Base-by-base conservation (phyloP, 306 rosid species). In the Prunus mira region DNA sequence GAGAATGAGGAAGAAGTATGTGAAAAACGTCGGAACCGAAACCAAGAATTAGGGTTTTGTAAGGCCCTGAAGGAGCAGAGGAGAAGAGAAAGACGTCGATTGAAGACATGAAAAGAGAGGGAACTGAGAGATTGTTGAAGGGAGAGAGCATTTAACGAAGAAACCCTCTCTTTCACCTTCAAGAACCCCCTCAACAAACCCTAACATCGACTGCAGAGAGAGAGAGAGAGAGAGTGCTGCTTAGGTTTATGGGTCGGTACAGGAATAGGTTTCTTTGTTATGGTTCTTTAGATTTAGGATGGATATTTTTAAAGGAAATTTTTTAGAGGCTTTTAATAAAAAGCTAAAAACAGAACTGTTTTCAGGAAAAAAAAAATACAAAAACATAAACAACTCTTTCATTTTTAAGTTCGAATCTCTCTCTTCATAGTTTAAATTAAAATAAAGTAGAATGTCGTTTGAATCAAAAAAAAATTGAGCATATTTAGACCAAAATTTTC, bases 21-120 rank as follows among this genome's bases (percentile, higher is more conserved):
- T 52, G 78, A 13, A 70, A 85, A 32, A 82, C 71, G 61, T 30
- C 67, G 27, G 77, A 81, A 86, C 81, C 84, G 80, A 66, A 78
- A 82, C 79, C 88, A 79, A 80, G 79, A 88, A 74, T 78, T 87
- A 88, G 92, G 91, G 91, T 81, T 83, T 87, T 85, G 71, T 74
- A 89, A 79, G 91, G 93, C 91, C 96, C 96, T 86, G 94, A 79
- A 75, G 84, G 79, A 80, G 82, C 75, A 84, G 84, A 76, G 66
- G 78, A 50, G 60, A 77, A 72, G 75, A 81, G 79, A 78, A 74
- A 80, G 79, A 75, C 72, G 52, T 85, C 83, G 89, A 88, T 80
- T 76, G 93, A 84, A 95, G 99, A 95, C 97, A 95, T 95, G 95
- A 84, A 94, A 90, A 45, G 95, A 77, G 83, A 13, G 78, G 83